Conservation (phyloP, 768 basidiomycete genomes). For the Pleurotus sapidus region DNA sequence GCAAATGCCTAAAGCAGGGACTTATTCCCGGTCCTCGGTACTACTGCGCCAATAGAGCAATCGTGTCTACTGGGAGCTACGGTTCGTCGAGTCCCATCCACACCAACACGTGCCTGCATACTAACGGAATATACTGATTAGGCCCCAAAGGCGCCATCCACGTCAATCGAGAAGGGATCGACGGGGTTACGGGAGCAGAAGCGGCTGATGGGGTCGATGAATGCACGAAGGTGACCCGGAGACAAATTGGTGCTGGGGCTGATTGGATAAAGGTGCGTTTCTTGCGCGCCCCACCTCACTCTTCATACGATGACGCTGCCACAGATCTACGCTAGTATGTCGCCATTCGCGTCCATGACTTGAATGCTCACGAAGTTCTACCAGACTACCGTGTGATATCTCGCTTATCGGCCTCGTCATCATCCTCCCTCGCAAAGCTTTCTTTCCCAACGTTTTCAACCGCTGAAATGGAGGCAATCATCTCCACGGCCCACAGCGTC, state of each 20-base stretch:
- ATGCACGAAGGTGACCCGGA: constrained; percentile 52
- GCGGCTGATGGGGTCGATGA: constrained; percentile 55
- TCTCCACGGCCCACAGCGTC: constrained; percentile 26
- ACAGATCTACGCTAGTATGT: constrained; percentile 51
- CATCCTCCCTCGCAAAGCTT: constrained; percentile 26
- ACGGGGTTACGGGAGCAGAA: constrained; percentile 56
- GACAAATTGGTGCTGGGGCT: constrained; percentile 61
- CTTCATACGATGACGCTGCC: neutral
- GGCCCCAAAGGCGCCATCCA: constrained; percentile 52
- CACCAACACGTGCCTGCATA: constrained; percentile 7
- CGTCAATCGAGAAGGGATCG: constrained; percentile 46
- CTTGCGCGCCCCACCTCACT: neutral
- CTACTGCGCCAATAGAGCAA: constrained; percentile 57
- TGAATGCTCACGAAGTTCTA: constrained; percentile 5
- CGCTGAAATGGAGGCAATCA: constrained; percentile 45
- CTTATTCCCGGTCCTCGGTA: constrained; percentile 62
- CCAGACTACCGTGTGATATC: constrained; percentile 55
- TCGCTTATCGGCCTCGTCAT: constrained; percentile 35
- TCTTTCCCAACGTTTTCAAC: constrained; percentile 42
- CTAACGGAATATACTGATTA: constrained; percentile 17
- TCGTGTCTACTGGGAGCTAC: constrained; percentile 60
- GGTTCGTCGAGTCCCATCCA: constrained; percentile 28
- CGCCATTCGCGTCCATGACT: constrained; percentile 13
- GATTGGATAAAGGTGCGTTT: constrained; percentile 62
- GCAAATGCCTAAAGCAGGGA: constrained; percentile 49